A percentile compares a stretch with the other conserved stretches of the same genome.
phyloP scores from a whole-genome alignment of 495 filamentous ascomycete species.

The Penicillium diatomitis region DNA sequence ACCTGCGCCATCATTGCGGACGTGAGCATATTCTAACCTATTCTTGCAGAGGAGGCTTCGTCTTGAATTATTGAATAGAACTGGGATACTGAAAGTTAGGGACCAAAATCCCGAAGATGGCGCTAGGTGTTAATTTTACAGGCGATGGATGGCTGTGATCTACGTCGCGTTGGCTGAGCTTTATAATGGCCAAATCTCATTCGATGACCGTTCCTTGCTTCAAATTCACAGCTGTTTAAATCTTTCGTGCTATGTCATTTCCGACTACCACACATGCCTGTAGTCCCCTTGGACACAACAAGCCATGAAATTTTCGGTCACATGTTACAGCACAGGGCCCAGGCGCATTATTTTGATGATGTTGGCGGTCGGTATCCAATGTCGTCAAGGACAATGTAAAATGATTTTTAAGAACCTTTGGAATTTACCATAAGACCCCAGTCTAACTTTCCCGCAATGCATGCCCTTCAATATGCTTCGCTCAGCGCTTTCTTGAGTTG shows the following conservation, averaged over 20 bases:
- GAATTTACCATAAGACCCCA: constrained; percentile 28
- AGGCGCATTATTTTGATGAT: no score
- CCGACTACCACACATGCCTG: no score
- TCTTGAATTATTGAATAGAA: constrained; percentile 10
- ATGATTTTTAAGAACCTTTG: constrained; percentile 27
- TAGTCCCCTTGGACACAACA: no score
- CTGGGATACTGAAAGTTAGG: constrained; percentile 6
- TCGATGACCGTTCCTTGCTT: not conserved
- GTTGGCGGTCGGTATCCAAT: no score
- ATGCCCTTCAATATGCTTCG: constrained; percentile 6
- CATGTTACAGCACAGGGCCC: no score
- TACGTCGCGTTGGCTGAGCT: constrained; percentile 8
- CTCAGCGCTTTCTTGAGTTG: constrained; percentile 66
- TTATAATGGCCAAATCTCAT: not conserved
- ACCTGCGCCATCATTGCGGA: not conserved
- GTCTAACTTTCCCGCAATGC: constrained; percentile 19
- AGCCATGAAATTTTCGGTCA: no score
- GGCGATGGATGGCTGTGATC: constrained; percentile 22
- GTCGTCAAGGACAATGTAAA: not conserved
- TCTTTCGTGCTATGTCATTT: not conserved
- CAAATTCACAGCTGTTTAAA: no score
- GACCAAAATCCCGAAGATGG: constrained; percentile 25
- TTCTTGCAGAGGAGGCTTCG: constrained; percentile 20
- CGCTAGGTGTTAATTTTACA: constrained; percentile 39
- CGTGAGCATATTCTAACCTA: constrained; percentile 6